Percentiles rank a stretch among this genome's conserved stretches.
Conservation (phyloP, 306 rosid genomes). For the Inga leiocalycina region DNA sequence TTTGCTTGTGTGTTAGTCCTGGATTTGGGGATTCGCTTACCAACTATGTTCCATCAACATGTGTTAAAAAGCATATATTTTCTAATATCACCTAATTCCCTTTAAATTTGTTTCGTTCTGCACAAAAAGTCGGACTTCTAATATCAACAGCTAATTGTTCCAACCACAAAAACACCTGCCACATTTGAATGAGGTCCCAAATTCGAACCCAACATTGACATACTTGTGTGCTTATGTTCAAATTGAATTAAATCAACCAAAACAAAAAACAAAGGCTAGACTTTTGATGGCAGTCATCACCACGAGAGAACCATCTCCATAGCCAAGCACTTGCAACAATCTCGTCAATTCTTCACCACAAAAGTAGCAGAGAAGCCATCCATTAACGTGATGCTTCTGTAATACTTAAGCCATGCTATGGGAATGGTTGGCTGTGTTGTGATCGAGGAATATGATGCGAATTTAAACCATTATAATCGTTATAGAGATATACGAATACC, state of each 20-base stretch:
- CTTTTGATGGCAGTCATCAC: too few relatives aligned
- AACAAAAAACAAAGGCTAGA: too few relatives aligned
- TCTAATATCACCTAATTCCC: not conserved
- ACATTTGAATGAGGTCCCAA: too few relatives aligned
- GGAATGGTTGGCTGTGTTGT: not conserved
- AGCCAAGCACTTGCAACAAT: too few relatives aligned
- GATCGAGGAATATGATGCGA: not conserved
- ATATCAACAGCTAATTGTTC: too few relatives aligned
- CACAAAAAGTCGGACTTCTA: too few relatives aligned
- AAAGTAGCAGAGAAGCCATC: not conserved
- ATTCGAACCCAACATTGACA: too few relatives aligned
- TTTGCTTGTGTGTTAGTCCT: conserved; percentile 4
- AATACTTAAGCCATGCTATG: not conserved
- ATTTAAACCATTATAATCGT: not conserved
- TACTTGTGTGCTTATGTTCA: too few relatives aligned
- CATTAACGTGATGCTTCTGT: not conserved
- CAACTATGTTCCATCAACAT: conserved; percentile 11
- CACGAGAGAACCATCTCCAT: too few relatives aligned
- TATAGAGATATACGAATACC: not conserved
- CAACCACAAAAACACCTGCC: too few relatives aligned
- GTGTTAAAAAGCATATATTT: conserved; percentile 10
- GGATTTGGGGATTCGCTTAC: conserved; percentile 23
- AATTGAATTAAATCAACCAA: too few relatives aligned
- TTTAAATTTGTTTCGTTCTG: not conserved
- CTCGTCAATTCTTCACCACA: not conserved